phyloP scores from a whole-genome alignment of 208 protist species.

The Acanthamoeba royreba region DNA sequence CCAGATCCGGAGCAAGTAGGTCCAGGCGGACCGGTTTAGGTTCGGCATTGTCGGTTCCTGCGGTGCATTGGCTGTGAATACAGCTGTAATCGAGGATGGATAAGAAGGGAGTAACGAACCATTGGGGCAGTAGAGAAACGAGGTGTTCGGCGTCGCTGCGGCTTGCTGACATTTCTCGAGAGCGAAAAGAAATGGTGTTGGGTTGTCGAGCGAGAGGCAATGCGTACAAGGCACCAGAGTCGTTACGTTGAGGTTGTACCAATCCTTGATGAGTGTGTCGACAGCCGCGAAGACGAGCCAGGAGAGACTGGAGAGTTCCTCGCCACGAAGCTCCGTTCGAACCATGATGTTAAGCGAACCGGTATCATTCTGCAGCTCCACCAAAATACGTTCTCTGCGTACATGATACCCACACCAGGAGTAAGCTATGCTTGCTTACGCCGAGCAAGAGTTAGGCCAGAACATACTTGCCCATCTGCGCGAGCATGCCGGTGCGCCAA shows the following conservation, averaged over 20 bases:
- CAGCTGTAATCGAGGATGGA: not conserved
- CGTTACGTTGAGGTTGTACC: slow-evolving; percentile 25
- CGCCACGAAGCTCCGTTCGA: too few species aligned
- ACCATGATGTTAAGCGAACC: too few species aligned
- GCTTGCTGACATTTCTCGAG: slow-evolving; percentile 6
- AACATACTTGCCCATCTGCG: too few species aligned
- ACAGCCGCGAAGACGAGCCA: slow-evolving; percentile 12
- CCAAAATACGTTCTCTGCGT: too few species aligned
- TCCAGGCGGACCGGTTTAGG: slow-evolving; percentile 4
- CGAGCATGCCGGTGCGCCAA: too few species aligned
- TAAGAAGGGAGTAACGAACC: not conserved
- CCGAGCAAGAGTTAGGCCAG: too few species aligned
- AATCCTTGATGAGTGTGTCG: not conserved
- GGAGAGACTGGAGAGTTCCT: too few species aligned
- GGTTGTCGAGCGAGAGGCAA: not conserved
- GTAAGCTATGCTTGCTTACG: too few species aligned
- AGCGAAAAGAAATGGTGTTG: not conserved
- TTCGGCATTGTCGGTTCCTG: not conserved
- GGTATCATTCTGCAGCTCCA: too few species aligned
- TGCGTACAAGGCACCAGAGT: not conserved
- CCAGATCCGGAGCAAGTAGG: not conserved
- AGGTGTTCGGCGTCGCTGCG: not conserved
- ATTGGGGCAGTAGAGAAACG: not conserved
- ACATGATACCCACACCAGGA: too few species aligned
- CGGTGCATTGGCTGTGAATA: not conserved